Evolutionary conservation across 2,329 filamentous ascomycete species (phyloP).

Genomic region (Xylaria sp.): DNA sequence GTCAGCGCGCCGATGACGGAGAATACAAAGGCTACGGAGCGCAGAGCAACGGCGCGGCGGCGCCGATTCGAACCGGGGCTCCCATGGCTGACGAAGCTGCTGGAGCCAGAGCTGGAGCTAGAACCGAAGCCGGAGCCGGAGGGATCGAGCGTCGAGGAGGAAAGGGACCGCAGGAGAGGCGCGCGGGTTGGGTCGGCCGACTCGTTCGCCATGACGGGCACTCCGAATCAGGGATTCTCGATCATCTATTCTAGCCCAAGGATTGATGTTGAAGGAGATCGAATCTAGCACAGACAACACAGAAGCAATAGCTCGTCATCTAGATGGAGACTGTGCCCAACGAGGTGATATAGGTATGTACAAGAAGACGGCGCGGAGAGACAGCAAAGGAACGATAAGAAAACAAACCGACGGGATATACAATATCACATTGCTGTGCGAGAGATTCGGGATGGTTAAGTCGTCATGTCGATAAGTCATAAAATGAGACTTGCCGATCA

Average conservation of each 20-base stretch:
- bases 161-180: conserved; percentile 46
- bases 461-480: conserved; percentile 28
- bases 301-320: background rate
- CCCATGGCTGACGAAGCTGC: conserved; percentile 47
- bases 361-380: background rate
- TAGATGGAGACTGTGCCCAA: background rate
- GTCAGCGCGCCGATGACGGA: conserved; percentile 73
- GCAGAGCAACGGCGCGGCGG: conserved; percentile 47
- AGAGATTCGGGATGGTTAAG: conserved; percentile 5
- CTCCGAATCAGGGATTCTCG: conserved; percentile 22
- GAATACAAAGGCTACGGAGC: conserved; percentile 62
- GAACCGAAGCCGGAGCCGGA: conserved; percentile 36
- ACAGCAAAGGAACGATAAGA: background rate
- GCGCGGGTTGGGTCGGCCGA: conserved; percentile 40
- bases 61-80: conserved; percentile 39
- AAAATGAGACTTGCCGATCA: background rate
- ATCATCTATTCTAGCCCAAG: conserved; percentile 10
- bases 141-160: conserved; percentile 47
- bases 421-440: conserved; percentile 19
- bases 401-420: background rate
- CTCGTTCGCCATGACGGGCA: conserved; percentile 40
- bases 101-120: conserved; percentile 37
- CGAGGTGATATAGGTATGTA: background rate
- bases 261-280: conserved; percentile 11
- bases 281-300: background rate